Evolutionary conservation across 306 rosid genomes (phyloP).

Genomic region (Glycine latifolia): DNA sequence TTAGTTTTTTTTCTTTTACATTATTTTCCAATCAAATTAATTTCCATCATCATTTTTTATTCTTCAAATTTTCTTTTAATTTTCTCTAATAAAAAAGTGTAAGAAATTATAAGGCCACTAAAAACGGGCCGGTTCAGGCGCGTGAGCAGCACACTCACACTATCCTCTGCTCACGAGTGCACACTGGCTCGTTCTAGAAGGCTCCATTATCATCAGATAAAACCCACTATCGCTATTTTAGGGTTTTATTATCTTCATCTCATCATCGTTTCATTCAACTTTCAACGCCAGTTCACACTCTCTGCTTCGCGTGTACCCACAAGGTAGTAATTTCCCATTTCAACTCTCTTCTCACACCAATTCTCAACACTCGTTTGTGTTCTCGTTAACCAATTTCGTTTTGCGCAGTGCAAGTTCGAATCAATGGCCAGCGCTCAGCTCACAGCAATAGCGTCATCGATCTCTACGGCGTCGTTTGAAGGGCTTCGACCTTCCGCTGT

Average conservation of each 20-base stretch:
- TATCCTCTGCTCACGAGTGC: neutral
- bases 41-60: too few species aligned
- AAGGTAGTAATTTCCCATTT: constrained; percentile 11
- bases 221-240: constrained; percentile 2
- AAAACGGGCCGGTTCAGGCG: neutral
- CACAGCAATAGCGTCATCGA: constrained; percentile 70
- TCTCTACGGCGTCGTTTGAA: constrained; percentile 70
- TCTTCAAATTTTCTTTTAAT: too few species aligned
- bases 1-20: too few species aligned
- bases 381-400: neutral
- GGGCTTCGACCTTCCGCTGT: constrained; percentile 63
- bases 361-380: neutral
- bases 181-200: constrained; percentile 28
- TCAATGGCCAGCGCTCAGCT: constrained; percentile 84
- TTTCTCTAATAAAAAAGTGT: too few species aligned
- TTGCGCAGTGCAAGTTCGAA: neutral
- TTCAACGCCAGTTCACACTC: neutral
- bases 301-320: neutral
- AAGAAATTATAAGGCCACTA: too few species aligned
- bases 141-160: neutral
- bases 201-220: constrained; percentile 10
- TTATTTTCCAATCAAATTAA: too few species aligned
- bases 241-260: constrained; percentile 48
- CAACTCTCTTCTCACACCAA: neutral
- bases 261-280: neutral